These are phyloP conservation scores for Crithidia sp. DNA, from an alignment of 208 protist genomes.

Conservation along the genomic window DNA sequence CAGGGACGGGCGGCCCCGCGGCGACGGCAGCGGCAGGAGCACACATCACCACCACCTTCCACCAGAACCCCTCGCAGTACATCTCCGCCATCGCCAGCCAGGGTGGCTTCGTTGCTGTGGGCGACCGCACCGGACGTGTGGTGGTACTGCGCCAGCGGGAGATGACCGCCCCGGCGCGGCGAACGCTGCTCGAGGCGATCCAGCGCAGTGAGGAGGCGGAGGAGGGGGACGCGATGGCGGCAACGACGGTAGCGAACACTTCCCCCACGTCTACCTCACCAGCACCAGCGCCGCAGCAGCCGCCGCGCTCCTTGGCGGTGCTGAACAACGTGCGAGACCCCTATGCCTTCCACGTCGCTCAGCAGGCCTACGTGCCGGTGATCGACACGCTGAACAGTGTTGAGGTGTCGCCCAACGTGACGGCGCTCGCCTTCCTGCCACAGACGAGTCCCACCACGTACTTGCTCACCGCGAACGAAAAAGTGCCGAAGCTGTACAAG, in stretches of 20 bases:
- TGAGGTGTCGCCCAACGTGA: conserved; percentile 78
- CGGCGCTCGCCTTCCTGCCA: conserved; percentile 78
- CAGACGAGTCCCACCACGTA: conserved; percentile 60
- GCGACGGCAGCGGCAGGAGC: conserved; percentile 14
- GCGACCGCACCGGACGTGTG: conserved; percentile 77
- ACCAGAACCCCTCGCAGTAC: conserved; percentile 60
- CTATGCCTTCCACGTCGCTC: conserved; percentile 67
- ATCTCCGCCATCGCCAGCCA: conserved; percentile 72
- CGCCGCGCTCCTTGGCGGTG: conserved; percentile 7
- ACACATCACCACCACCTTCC: conserved; percentile 35
- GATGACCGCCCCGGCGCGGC: conserved; percentile 32
- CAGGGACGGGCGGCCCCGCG: not conserved
- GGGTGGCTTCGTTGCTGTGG: conserved; percentile 76
- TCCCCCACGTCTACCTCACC: not conserved
- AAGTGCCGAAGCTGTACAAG: conserved; percentile 89
- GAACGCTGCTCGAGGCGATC: conserved; percentile 30
- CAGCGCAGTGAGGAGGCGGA: conserved; percentile 25
- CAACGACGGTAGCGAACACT: not conserved
- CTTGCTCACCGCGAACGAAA: conserved; percentile 86
- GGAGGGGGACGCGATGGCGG: conserved; percentile 17
- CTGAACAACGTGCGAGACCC: conserved; percentile 40
- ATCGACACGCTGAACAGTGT: conserved; percentile 90
- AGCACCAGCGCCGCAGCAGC: not conserved
- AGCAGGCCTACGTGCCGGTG: conserved; percentile 81
- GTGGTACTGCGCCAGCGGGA: conserved; percentile 66